Percentiles rank a stretch among this genome's conserved stretches.
Evolutionary conservation across 108 stramenopile species (phyloP).

Genomic region (Cyclotella choctawhatcheeana): DNA sequence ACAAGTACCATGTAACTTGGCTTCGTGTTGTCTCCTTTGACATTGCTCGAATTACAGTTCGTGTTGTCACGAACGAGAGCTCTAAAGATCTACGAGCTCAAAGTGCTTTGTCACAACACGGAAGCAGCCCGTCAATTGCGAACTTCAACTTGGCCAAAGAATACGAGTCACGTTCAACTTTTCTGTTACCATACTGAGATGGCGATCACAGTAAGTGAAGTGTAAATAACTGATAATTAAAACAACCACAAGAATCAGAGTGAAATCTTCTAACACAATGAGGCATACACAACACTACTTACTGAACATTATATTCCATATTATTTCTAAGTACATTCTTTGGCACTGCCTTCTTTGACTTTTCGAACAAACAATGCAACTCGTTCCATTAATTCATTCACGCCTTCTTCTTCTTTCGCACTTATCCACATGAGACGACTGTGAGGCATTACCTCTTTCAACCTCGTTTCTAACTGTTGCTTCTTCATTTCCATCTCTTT

Average conservation of each 20-base stretch:
- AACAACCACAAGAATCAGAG: too few relatives aligned
- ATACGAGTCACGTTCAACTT: neutral
- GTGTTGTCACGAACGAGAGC: too few relatives aligned
- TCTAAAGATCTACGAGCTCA: neutral
- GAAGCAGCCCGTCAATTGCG: neutral
- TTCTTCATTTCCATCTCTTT: constrained; percentile 28
- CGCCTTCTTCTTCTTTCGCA: constrained; percentile 85
- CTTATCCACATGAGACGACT: constrained; percentile 88
- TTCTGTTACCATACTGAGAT: neutral
- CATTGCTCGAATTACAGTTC: neutral
- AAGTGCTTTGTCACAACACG: neutral
- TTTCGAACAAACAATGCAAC: constrained; percentile 86
- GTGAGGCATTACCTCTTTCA: constrained; percentile 78
- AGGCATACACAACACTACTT: too few relatives aligned
- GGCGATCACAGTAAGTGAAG: neutral
- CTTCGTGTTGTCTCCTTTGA: neutral
- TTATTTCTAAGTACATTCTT: too few relatives aligned
- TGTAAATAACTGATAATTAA: too few relatives aligned
- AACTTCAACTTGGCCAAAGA: neutral
- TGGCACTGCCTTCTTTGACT: constrained; percentile 58
- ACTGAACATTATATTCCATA: too few relatives aligned
- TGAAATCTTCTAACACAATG: too few relatives aligned
- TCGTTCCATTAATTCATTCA: constrained; percentile 86
- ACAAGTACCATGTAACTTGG: neutral
- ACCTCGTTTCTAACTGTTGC: constrained; percentile 60